Percentiles rank a stretch among this genome's conserved stretches.
Conservation (phyloP, 352 stramenopile species). For the Globisporangium megalacanthum region DNA sequence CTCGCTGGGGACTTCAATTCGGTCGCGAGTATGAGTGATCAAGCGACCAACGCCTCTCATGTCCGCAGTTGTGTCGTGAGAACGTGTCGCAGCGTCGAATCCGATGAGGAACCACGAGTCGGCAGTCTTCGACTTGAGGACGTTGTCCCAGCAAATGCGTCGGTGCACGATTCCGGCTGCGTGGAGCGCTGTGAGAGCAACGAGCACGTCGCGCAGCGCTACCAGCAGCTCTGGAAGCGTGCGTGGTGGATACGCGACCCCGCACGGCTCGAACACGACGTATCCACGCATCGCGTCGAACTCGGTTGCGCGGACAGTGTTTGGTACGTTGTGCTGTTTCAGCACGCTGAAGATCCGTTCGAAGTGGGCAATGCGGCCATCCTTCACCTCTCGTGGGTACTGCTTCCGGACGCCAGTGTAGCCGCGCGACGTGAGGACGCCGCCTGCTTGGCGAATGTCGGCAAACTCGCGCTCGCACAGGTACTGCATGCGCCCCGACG, state of each 20-base stretch:
- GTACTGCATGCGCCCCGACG: not conserved
- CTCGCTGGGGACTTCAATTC: too few species aligned
- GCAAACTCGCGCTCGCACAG: not conserved
- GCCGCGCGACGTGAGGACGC: not conserved
- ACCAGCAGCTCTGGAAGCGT: constrained; percentile 10
- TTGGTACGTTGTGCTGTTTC: constrained; percentile 8
- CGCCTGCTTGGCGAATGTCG: not conserved
- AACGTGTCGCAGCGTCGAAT: constrained; percentile 14
- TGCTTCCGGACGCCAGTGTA: not conserved
- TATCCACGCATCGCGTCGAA: constrained; percentile 10
- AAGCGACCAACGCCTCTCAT: not conserved
- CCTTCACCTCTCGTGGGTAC: not conserved
- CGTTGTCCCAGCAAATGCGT: constrained; percentile 19
- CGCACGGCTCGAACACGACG: constrained; percentile 7
- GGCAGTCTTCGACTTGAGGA: constrained; percentile 8
- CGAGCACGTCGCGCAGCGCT: constrained; percentile 16
- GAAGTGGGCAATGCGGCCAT: constrained; percentile 2
- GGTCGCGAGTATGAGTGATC: not conserved
- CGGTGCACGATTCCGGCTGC: constrained; percentile 12
- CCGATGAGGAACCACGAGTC: constrained; percentile 20
- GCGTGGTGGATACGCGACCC: not conserved
- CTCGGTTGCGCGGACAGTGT: constrained; percentile 5
- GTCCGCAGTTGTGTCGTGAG: not conserved
- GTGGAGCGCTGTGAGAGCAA: constrained; percentile 9
- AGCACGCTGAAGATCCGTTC: constrained; percentile 8